phyloP scores from a whole-genome alignment of 2,329 filamentous ascomycete species.

The Westerdykella ornata region DNA sequence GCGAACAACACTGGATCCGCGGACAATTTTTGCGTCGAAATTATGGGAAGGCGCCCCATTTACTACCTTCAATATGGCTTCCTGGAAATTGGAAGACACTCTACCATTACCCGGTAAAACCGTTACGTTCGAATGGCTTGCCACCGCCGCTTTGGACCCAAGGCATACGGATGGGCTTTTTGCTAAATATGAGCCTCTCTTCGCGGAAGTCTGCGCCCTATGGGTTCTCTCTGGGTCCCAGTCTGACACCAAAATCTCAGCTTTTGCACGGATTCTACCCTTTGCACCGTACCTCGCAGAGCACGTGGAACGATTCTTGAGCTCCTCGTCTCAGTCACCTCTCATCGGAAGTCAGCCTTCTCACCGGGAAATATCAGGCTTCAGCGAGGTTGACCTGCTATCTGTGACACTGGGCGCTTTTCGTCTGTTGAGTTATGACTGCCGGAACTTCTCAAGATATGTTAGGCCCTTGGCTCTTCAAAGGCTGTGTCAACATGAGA shows the following conservation, averaged over 20 bases:
- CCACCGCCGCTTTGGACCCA: slow-evolving; percentile 50
- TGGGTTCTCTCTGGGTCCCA: slow-evolving; percentile 54
- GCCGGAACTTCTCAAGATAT: slow-evolving; percentile 57
- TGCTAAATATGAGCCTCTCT: slow-evolving; percentile 64
- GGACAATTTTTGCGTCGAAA: slow-evolving; percentile 25
- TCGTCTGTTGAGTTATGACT: slow-evolving; percentile 72
- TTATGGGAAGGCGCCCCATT: slow-evolving; percentile 31
- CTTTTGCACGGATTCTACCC: slow-evolving; percentile 73
- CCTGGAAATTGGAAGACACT: slow-evolving; percentile 15
- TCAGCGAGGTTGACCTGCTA: slow-evolving; percentile 38
- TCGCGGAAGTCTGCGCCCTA: slow-evolving; percentile 75
- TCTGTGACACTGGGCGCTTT: slow-evolving; percentile 62
- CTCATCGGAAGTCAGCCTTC: slow-evolving; percentile 14
- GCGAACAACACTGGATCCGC: not conserved
- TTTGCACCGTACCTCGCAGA: slow-evolving; percentile 73
- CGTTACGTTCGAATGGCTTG: slow-evolving; percentile 24
- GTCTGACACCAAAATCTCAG: slow-evolving; percentile 49
- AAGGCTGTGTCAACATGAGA: slow-evolving; percentile 55
- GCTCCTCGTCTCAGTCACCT: slow-evolving; percentile 24
- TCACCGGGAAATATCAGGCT: slow-evolving; percentile 18
- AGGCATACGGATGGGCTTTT: slow-evolving; percentile 67
- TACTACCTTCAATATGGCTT: slow-evolving; percentile 7
- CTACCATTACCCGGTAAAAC: slow-evolving; percentile 17
- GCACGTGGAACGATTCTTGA: slow-evolving; percentile 54
- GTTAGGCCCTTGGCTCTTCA: slow-evolving; percentile 64